A percentile compares a stretch with the other conserved stretches of the same genome.
These are phyloP conservation scores for Withania somnifera DNA, from an alignment of 305 asterid species.

Conservation along the genomic window DNA sequence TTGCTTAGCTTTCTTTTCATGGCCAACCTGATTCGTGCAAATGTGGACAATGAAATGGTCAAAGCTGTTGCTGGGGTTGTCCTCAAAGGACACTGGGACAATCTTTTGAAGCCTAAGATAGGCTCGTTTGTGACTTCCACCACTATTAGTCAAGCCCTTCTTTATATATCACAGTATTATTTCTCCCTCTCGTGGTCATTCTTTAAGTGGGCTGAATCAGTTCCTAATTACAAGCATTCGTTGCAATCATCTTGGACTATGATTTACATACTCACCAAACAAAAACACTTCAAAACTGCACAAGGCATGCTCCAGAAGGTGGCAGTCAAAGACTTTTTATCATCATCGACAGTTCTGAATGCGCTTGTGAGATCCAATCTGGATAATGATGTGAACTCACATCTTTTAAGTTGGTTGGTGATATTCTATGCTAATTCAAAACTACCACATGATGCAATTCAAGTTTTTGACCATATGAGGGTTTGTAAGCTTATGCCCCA, in stretches of 20 bases:
- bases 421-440: conserved; percentile 63
- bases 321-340: conserved; percentile 60
- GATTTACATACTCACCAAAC: conserved; percentile 62
- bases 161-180: conserved; percentile 31
- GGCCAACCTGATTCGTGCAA: conserved; percentile 27
- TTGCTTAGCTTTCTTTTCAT: conserved; percentile 15
- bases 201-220: conserved; percentile 71
- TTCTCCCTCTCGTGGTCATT: conserved; percentile 51
- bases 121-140: conserved; percentile 51
- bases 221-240: conserved; percentile 60
- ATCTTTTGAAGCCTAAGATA: conserved; percentile 51
- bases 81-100: conserved; percentile 62
- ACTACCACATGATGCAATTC: conserved; percentile 60
- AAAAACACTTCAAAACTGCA: conserved; percentile 56
- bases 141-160: conserved; percentile 37
- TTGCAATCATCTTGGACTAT: conserved; percentile 69
- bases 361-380: conserved; percentile 32
- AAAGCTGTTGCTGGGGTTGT: conserved; percentile 43
- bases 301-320: conserved; percentile 50
- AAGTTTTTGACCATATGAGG: conserved; percentile 79
- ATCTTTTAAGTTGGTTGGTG: conserved; percentile 86
- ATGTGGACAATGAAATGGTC: conserved; percentile 30
- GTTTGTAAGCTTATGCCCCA: conserved; percentile 56
- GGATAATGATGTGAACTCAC: conserved; percentile 56
- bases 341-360: conserved; percentile 69